Percentiles rank a stretch among this genome's conserved stretches.
Evolutionary conservation across 2,329 filamentous ascomycete species (phyloP).

Genomic region (Diaporthe citriasiana): DNA sequence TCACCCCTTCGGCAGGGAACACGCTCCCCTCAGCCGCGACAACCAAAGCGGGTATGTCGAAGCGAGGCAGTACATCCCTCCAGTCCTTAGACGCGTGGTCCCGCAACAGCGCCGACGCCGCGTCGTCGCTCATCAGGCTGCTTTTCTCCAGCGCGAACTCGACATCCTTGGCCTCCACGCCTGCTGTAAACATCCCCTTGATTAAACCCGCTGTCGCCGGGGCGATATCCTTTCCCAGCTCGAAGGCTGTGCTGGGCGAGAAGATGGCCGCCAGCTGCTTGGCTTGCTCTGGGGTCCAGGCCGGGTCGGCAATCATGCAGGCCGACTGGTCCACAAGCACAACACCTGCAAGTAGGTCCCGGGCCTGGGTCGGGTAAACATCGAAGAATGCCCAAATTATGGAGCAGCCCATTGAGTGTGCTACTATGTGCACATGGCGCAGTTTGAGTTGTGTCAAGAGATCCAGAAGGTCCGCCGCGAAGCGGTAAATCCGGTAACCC

Average conservation of each 20-base stretch:
- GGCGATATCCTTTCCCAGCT: conserved; percentile 43
- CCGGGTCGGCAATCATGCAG: conserved; percentile 47
- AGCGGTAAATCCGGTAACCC: conserved; percentile 50
- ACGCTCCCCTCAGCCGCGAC: conserved; percentile 43
- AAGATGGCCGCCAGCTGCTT: conserved; percentile 46
- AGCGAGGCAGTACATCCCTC: conserved; percentile 49
- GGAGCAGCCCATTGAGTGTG: conserved; percentile 54
- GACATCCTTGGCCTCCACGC: conserved; percentile 45
- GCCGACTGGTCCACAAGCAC: conserved; percentile 51
- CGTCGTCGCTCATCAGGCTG: conserved; percentile 47
- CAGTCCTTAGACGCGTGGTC: conserved; percentile 50
- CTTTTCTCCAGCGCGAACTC: conserved; percentile 47
- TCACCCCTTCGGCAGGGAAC: conserved; percentile 39
- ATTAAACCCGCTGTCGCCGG: conserved; percentile 43
- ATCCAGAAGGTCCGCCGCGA: conserved; percentile 50
- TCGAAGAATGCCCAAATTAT: conserved; percentile 53
- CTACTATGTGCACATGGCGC: conserved; percentile 49
- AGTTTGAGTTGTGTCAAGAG: conserved; percentile 50
- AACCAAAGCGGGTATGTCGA: conserved; percentile 49
- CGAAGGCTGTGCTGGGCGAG: conserved; percentile 42
- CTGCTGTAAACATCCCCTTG: conserved; percentile 47
- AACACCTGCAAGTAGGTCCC: conserved; percentile 46
- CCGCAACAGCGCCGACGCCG: conserved; percentile 47
- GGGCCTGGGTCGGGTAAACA: conserved; percentile 46
- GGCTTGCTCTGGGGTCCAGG: conserved; percentile 48